These are phyloP conservation scores for Trypanosoma melophagium DNA, from an alignment of 208 protist species.

Conservation along the genomic window DNA sequence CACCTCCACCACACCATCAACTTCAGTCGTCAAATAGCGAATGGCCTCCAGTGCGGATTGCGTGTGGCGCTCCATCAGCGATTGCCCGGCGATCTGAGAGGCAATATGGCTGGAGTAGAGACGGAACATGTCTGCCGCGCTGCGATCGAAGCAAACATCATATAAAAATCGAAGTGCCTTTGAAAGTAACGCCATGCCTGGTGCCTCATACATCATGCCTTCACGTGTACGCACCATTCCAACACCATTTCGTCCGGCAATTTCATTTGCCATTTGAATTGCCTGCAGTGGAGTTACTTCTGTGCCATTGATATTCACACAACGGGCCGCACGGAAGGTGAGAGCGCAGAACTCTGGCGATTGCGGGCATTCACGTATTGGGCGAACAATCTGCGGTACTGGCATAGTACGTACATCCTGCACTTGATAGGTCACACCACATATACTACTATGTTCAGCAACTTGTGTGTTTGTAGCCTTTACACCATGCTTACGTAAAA, in stretches of 20 bases:
- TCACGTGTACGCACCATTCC: constrained; percentile 78
- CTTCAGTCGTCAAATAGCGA: constrained; percentile 65
- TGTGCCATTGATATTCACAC: constrained; percentile 81
- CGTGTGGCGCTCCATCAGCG: constrained; percentile 81
- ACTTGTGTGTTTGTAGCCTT: constrained; percentile 50
- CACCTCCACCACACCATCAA: constrained; percentile 82
- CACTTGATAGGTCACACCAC: constrained; percentile 82
- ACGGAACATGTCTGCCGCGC: constrained; percentile 70
- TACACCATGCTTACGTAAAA: constrained; percentile 73
- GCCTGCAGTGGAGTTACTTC: constrained; percentile 79
- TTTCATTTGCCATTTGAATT: constrained; percentile 85
- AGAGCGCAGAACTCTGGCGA: constrained; percentile 83
- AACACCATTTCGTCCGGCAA: constrained; percentile 86
- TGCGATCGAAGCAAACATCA: constrained; percentile 85
- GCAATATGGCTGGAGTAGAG: constrained; percentile 77
- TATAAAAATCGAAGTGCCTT: constrained; percentile 77
- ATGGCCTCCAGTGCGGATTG: constrained; percentile 85
- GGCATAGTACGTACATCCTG: constrained; percentile 59
- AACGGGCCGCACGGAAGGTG: constrained; percentile 69
- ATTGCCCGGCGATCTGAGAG: constrained; percentile 60
- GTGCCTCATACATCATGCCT: constrained; percentile 89
- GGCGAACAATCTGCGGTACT: constrained; percentile 55
- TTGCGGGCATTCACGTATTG: constrained; percentile 59
- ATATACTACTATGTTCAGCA: constrained; percentile 84
- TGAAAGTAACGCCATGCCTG: constrained; percentile 86